A percentile compares a stretch with the other conserved stretches of the same genome.
phyloP scores from a whole-genome alignment of 1,284 basidiomycete species.

The Meripilus lineatus region DNA sequence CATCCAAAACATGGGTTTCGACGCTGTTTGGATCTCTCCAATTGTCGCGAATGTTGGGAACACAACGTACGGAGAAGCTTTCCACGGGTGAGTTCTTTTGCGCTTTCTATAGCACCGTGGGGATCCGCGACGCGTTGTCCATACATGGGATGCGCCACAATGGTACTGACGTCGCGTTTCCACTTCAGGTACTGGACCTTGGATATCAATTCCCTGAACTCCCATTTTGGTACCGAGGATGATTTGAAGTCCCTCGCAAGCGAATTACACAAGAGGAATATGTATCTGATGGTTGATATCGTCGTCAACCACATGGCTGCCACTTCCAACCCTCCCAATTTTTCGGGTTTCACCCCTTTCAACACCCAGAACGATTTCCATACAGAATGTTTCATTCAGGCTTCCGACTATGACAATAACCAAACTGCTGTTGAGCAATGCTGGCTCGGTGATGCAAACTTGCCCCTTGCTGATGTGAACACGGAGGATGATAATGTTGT shows the following conservation, averaged over 20 bases:
- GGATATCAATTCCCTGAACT: conserved; percentile 61
- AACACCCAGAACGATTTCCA: conserved; percentile 59
- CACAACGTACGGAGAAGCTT: conserved; percentile 63
- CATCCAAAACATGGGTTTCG: conserved; percentile 73
- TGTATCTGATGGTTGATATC: conserved; percentile 80
- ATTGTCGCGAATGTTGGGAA: conserved; percentile 64
- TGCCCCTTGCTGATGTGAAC: conserved; percentile 70
- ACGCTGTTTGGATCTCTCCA: conserved; percentile 69
- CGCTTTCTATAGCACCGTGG: neutral
- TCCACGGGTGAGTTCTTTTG: conserved; percentile 41
- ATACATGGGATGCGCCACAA: too few relatives aligned
- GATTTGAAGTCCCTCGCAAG: conserved; percentile 64
- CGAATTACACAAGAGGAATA: conserved; percentile 63
- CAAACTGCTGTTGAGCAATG: conserved; percentile 63
- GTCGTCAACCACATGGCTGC: conserved; percentile 75
- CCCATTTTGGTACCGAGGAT: conserved; percentile 60
- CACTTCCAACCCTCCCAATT: conserved; percentile 49
- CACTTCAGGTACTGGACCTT: conserved; percentile 50
- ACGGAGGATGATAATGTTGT: conserved; percentile 60
- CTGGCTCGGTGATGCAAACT: conserved; percentile 69
- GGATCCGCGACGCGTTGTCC: too few relatives aligned
- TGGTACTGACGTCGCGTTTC: too few relatives aligned
- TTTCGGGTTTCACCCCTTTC: conserved; percentile 53
- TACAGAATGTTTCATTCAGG: conserved; percentile 61
- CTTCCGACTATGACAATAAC: conserved; percentile 39